Base-by-base conservation (phyloP, 345 rosid genomes). In the Reutealis trisperma region DNA sequence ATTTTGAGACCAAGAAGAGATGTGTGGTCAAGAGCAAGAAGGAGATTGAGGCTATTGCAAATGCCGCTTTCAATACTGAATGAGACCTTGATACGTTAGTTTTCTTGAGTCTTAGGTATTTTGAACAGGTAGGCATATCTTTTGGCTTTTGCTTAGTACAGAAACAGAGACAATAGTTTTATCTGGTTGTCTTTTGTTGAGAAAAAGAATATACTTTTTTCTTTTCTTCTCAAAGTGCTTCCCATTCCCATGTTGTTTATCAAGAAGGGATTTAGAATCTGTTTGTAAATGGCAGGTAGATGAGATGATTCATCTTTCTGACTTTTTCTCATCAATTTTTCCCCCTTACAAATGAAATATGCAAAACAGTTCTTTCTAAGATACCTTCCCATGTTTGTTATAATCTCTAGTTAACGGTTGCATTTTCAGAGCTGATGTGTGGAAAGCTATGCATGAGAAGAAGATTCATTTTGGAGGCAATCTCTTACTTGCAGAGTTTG, bases 11-110 rank as follows among this genome's bases (percentile, higher is more conserved):
- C 54, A 85, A 85, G 78, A 84, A 73, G 49, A 73, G 82, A 45
- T 78, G 81, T 22, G 61, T 81, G 21, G 82, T 90, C 41, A 80
- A 78, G 83, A 88, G 90, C 82, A 83, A 80, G 86, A 86, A 76
- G 79, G 86, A 84, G 72, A 85, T 85, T 47, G 77, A 80, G 34
- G 85, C 76, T 15, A 70, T 79, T 57, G 82, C 82, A 52, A 41
- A 72, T n/a, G 78, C 74, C 25, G 11, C 75, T 67, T 25, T 54
- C 4, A 54, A 24, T 42, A 13, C 66, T 13, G 10, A 74, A 24
- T 63, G 75, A 62, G 0, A 47, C 66, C 15, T 30, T 58, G 58
- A 27, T 8, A 6, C 13, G 5, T 42, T 44, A 0, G n/a, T 66
- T 42, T 42, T 66, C 21, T 42, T 15, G 25, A 66, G 24, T 21